Base-by-base conservation (phyloP, 192 early-diverging fungal species). In the Podila minutissima region DNA sequence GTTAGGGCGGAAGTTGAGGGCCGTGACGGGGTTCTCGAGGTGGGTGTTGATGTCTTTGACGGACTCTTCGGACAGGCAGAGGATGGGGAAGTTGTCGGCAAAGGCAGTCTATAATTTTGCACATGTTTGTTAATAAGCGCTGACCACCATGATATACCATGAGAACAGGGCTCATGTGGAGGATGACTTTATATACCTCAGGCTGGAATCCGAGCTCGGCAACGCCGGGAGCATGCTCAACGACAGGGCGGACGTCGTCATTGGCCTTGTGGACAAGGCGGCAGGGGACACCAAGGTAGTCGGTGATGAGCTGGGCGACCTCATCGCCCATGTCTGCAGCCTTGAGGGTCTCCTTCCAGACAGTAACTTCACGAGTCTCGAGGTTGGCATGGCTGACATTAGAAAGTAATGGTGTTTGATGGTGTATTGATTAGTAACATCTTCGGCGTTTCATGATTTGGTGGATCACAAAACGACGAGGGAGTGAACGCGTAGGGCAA, bases 1-100 rank as follows among this genome's bases (percentile, higher is more conserved):
- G 83, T 96, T 96, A 53, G 95, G 93, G 10, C 95, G 88, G 84
- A 96, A 96, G 71, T 91, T 89, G 26, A 71, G 66, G 8, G 82
- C 72, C 7, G 72, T 67, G 38, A 94, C 82, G 22, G 86, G 83
- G 5, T 71, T 71, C 10, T 84, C 75, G 60, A 94, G 72, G 4
- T 83, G 81, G n/a, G 55, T 59, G 83, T 95, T 93, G 59, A 95
- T 81, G 55, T 93, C 89, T 12, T 49, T 33, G 26, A 95, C 65
- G 12, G 92, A 93, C 35, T 84, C 78, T 32, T 87, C 66, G 6
- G 87, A 86, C 49, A 89, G 69, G 59, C 93, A 64, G 50, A 95
- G 86, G 74, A 96, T 87, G 7, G 95, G 95, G 71, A 78, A 94
- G 32, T 86, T 90, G 68, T 96, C 95, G 11, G 95, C 88, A 78